A percentile compares a stretch with the other conserved stretches of the same genome.
Conservation (phyloP, 331 rosid species). For the Malus hybrid region DNA sequence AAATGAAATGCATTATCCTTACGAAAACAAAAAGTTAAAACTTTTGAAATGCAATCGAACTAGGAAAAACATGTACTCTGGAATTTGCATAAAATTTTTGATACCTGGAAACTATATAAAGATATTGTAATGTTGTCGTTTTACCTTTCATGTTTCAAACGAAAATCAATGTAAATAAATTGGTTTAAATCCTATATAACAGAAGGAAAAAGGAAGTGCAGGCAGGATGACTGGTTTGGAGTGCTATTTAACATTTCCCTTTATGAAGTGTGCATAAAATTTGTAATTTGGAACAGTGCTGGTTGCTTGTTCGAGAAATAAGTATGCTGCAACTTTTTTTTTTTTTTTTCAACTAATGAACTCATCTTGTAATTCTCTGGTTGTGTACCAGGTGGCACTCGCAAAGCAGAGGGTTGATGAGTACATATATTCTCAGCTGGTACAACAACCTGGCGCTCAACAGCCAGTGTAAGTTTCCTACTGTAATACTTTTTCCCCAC, state of each 20-base stretch:
- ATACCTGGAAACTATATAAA: neutral
- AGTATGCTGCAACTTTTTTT: neutral
- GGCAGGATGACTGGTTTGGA: too few relatives aligned
- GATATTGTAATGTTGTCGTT: too few relatives aligned
- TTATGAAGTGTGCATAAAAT: neutral
- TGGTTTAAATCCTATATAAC: neutral
- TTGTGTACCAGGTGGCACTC: conserved; percentile 63
- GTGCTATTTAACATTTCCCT: neutral
- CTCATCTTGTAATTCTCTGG: conserved; percentile 4
- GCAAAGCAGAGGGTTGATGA: conserved; percentile 94
- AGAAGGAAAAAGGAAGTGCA: neutral
- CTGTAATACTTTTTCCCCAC: neutral
- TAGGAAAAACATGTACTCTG: neutral
- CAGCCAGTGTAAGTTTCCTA: conserved; percentile 40
- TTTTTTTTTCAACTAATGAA: neutral
- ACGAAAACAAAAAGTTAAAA: too few relatives aligned
- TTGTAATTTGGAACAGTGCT: neutral
- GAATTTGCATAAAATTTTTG: neutral
- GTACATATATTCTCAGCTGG: conserved; percentile 82
- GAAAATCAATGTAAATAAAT: neutral
- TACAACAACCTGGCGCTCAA: conserved; percentile 55
- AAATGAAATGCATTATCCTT: too few relatives aligned
- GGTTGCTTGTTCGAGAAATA: neutral
- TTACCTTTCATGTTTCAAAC: too few relatives aligned
- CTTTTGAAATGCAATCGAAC: neutral